Conservation (phyloP, 192 early-diverging fungal species). For the Thamnidium elegans region DNA sequence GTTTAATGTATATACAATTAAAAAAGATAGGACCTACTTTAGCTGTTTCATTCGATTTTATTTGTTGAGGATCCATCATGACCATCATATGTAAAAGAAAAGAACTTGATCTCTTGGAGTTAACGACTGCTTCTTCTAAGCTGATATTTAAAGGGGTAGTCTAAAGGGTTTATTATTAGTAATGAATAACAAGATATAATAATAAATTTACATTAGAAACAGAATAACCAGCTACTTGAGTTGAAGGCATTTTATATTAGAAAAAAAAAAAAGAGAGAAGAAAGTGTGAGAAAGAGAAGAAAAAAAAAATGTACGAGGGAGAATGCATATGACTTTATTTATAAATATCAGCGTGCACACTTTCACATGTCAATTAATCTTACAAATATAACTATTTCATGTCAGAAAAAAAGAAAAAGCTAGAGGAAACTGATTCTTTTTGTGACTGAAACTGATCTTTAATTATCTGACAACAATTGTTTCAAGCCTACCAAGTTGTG, state of each 20-base stretch:
- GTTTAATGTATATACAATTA: no score
- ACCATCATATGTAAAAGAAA: slow-evolving; percentile 13
- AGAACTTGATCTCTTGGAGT: slow-evolving; percentile 1
- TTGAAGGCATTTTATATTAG: not conserved
- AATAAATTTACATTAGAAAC: slow-evolving; percentile 6
- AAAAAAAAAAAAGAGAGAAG: not conserved
- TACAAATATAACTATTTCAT: no score
- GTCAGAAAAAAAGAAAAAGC: no score
- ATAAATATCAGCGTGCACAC: no score
- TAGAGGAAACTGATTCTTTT: no score
- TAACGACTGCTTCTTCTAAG: not conserved
- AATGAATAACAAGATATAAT: not conserved
- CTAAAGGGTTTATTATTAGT: not conserved
- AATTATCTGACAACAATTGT: no score
- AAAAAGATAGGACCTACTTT: not conserved
- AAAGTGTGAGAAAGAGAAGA: not conserved
- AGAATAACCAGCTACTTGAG: slow-evolving; percentile 13
- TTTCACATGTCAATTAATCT: no score
- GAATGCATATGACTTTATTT: no score
- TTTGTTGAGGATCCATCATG: slow-evolving; percentile 14
- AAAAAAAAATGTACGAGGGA: not conserved
- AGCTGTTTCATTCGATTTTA: slow-evolving; percentile 6
- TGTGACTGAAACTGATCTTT: no score
- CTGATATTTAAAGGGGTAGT: slow-evolving; percentile 4
- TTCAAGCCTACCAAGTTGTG: no score